A percentile compares a stretch with the other conserved stretches of the same genome.
These are phyloP conservation scores for Hemerocallis citrina DNA, from an alignment of 106 monocot species.

Conservation along the genomic window DNA sequence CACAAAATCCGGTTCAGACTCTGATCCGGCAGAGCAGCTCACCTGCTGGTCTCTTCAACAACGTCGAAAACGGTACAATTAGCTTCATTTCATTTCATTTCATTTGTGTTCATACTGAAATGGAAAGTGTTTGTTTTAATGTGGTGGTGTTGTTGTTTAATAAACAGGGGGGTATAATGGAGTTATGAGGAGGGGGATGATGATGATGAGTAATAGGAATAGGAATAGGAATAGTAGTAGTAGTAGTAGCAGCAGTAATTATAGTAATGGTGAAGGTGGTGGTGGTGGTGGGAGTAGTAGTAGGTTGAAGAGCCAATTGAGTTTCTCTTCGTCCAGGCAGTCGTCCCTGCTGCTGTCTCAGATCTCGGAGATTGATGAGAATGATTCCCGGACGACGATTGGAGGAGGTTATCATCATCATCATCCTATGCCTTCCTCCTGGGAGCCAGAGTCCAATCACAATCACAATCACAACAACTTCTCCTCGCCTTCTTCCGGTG, in stretches of 20 bases:
- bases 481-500: neutral
- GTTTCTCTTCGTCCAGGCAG: neutral
- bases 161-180: conserved; percentile 17
- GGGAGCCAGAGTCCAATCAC: conserved; percentile 9
- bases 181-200: conserved; percentile 11
- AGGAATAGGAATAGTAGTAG: no score
- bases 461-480: neutral
- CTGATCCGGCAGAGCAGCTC: conserved; percentile 22
- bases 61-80: conserved; percentile 11
- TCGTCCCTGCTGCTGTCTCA: neutral
- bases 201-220: neutral
- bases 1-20: neutral
- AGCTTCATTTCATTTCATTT: neutral
- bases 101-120: neutral
- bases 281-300: neutral
- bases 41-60: conserved; percentile 16
- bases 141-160: neutral
- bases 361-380: neutral
- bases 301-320: conserved; percentile 4
- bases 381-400: neutral
- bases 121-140: neutral
- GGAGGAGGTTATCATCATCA: no score
- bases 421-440: neutral
- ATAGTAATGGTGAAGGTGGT: neutral
- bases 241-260: no score